Base-by-base conservation (phyloP, 2,329 filamentous ascomycete species). In the Cladosporium sp. region DNA sequence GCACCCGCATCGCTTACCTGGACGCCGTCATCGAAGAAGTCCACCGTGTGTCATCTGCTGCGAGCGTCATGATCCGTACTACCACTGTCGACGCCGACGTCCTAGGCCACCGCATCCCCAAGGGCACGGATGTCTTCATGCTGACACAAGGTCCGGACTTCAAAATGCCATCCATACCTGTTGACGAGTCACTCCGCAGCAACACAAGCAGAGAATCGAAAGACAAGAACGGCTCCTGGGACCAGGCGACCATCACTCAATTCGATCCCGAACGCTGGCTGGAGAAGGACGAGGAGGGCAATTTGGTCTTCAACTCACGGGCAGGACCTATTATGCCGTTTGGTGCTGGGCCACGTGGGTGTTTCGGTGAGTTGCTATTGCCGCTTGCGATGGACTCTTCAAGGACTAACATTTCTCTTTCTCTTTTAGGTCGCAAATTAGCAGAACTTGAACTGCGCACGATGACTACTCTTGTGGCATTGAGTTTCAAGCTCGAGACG, bases 251-350 rank as follows among this genome's bases (percentile, higher is more conserved):
- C 11, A 68, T 75, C 19, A 55, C 50, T 14, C 60, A 37, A 2
- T 79, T 78, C 61, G 65, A 70, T 15, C 76, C 77, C 1, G 68
- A 73, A 56, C 66, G 76, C 39, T 79, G 76, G 77, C 65, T 79
- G 3, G 64, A 62, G 1, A 61, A 38, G 5, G 65, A 71, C 11
- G 63, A 65, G 11, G 38, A 64, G 5, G 70, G 66, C 1, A 61
- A 65, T 12, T 64, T 69, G 14, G 63, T 59, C 1, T 77, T 75
- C 61, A 70, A 76, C 61, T 43, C 68, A 1, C 63, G 66, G 36
- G 70, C 74, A 3, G 64, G 76, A 11, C 74, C 75, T 25, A 57
- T 54, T 6, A 57, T 73, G 37, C 65, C 68, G 1, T 77, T 77
- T 60, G 73, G 74, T 0, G 67, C 68, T 2, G 76, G 75, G 1